These are phyloP conservation scores for Neophaeococcomyces aloes DNA, from an alignment of 2,329 filamentous ascomycete genomes.

Conservation along the genomic window DNA sequence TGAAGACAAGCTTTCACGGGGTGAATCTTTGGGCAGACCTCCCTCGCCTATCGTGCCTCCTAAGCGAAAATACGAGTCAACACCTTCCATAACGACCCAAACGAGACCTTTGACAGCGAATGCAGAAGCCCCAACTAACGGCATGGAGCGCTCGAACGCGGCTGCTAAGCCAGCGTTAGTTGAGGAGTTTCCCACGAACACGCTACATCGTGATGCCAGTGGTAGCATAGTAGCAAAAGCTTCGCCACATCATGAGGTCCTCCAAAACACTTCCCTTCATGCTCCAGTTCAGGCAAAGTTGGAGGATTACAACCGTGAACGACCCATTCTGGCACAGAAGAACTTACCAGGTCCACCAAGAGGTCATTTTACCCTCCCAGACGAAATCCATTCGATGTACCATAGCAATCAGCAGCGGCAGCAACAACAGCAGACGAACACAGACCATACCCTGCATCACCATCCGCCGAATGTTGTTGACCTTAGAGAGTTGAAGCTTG, in stretches of 20 bases:
- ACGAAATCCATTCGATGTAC: constrained; percentile 19
- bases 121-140: constrained; percentile 23
- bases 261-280: constrained; percentile 9
- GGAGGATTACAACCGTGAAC: constrained; percentile 29
- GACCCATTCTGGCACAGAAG: constrained; percentile 25
- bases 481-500: constrained; percentile 4
- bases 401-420: constrained; percentile 9
- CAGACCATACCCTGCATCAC: constrained; percentile 1
- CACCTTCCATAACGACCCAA: constrained; percentile 27
- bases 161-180: constrained; percentile 25
- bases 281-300: constrained; percentile 11
- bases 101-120: constrained; percentile 26
- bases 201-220: constrained; percentile 11
- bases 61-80: constrained; percentile 40
- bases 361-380: constrained; percentile 37
- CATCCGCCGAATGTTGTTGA: constrained; percentile 15
- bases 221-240: constrained; percentile 16
- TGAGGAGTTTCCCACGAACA: constrained; percentile 19
- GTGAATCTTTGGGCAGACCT: constrained; percentile 34
- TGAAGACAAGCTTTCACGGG: constrained; percentile 35
- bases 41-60: constrained; percentile 33
- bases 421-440: constrained; percentile 9
- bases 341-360: constrained; percentile 31
- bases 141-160: constrained; percentile 13
- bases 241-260: constrained; percentile 8